Conservation (phyloP, 805 yeast species). For the Yarrowia deformans region DNA sequence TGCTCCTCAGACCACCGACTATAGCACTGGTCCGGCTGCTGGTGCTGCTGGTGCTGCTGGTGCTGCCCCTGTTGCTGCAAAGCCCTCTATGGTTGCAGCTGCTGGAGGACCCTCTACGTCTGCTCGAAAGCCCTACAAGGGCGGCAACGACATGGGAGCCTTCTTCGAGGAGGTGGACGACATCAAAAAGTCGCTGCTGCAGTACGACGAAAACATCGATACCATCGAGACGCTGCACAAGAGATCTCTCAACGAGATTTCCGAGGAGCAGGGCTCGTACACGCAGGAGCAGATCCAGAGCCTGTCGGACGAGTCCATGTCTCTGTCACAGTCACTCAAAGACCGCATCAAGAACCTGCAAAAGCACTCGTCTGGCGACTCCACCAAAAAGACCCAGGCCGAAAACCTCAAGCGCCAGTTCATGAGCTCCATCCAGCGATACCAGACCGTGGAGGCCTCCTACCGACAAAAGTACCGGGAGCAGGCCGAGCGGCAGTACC, state of each 20-base stretch:
- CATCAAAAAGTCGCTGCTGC: constrained; percentile 71
- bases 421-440: constrained; percentile 83
- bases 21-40: too few relatives aligned
- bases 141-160: constrained; percentile 58
- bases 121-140: constrained; percentile 11
- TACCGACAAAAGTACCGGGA: constrained; percentile 82
- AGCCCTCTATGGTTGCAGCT: constrained; percentile 29
- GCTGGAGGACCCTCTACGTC: constrained; percentile 1
- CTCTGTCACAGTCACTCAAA: constrained; percentile 77
- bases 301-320: constrained; percentile 76
- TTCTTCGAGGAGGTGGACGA: constrained; percentile 74
- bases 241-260: constrained; percentile 73
- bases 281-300: constrained; percentile 78
- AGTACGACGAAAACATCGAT: constrained; percentile 72
- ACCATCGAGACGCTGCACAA: constrained; percentile 74
- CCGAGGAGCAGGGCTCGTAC: constrained; percentile 67
- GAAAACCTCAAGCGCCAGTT: constrained; percentile 86
- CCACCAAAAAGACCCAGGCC: constrained; percentile 87
- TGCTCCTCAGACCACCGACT: constrained; percentile 3
- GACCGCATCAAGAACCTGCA: constrained; percentile 77
- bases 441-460: constrained; percentile 83
- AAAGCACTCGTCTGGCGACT: constrained; percentile 59
- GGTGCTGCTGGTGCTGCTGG: neutral
- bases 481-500: constrained; percentile 92
- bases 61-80: neutral